A percentile compares a stretch with the other conserved stretches of the same genome.
Evolutionary conservation across 2,329 filamentous ascomycete species (phyloP).

Genomic region (Balansia obtecta): DNA sequence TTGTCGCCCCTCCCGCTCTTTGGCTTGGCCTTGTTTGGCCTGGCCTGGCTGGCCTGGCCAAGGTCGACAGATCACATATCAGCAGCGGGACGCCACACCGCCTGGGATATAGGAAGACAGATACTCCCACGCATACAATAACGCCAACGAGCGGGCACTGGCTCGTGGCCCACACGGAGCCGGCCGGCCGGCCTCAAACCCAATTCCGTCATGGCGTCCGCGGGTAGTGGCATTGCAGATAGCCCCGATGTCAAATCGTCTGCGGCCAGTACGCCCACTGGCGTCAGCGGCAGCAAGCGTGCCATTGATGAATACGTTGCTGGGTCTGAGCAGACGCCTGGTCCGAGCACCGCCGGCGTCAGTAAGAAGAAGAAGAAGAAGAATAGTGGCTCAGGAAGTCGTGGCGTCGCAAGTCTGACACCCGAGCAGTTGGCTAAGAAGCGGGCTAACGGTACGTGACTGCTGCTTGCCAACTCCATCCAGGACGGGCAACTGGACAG

Average conservation of each 20-base stretch:
- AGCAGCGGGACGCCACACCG: background rate
- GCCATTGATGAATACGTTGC: background rate
- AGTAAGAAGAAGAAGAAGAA: conserved; percentile 36
- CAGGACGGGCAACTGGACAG: background rate
- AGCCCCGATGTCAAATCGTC: conserved; percentile 3
- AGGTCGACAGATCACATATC: background rate
- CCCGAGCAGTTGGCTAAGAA: conserved; percentile 64
- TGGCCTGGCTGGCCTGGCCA: background rate
- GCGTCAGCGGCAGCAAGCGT: conserved; percentile 1
- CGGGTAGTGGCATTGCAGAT: background rate
- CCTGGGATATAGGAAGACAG: background rate
- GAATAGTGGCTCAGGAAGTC: conserved; percentile 30
- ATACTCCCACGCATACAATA: background rate
- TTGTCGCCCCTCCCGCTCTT: background rate
- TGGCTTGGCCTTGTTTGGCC: too few relatives aligned
- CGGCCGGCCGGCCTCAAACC: background rate
- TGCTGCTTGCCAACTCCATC: background rate
- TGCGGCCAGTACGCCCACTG: background rate
- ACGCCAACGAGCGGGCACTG: background rate
- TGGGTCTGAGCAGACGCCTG: conserved; percentile 1
- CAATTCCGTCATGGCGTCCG: conserved; percentile 3
- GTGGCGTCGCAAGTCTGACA: conserved; percentile 51
- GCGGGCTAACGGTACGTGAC: conserved; percentile 40
- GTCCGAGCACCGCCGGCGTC: conserved; percentile 9
- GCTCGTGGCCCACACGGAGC: background rate